Evolutionary conservation across 805 yeast species (phyloP).

Genomic region (Lipomyces oligophaga): DNA sequence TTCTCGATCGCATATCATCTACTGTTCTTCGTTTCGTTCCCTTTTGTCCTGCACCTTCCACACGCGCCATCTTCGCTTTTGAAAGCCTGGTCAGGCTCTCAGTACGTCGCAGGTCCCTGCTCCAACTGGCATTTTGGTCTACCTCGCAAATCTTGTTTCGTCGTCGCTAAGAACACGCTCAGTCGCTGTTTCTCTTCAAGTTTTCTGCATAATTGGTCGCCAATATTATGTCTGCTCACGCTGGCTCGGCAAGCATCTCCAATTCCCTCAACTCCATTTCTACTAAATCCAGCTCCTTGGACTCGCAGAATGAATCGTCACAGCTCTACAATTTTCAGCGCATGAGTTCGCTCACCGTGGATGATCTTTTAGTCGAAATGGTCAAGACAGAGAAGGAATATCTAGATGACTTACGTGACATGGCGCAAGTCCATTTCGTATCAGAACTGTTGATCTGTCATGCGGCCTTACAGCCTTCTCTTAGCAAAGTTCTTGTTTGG

Average conservation of each 20-base stretch:
- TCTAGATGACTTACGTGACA: constrained; percentile 14
- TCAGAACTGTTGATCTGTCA: constrained; percentile 20
- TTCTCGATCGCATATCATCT: too few species aligned
- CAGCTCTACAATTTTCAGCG: constrained; percentile 10
- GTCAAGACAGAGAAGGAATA: constrained; percentile 17
- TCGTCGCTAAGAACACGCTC: too few species aligned
- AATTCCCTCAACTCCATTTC: constrained; percentile 10
- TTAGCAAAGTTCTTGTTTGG: constrained; percentile 16
- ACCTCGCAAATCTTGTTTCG: too few species aligned
- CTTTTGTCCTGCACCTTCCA: too few species aligned
- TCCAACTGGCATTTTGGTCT: too few species aligned
- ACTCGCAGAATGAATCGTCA: neutral
- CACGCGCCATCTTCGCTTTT: too few species aligned
- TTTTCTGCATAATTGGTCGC: too few species aligned
- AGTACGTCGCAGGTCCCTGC: too few species aligned
- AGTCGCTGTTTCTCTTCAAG: too few species aligned
- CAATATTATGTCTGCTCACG: constrained; percentile 1
- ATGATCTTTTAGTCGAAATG: constrained; percentile 23
- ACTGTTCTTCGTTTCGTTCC: too few species aligned
- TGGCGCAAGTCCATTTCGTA: constrained; percentile 15
- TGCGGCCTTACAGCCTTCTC: constrained; percentile 13
- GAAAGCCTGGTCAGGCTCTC: too few species aligned
- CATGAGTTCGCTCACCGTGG: constrained; percentile 24
- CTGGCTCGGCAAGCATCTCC: constrained; percentile 1
- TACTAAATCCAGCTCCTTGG: neutral